Evolutionary conservation across 73 alveolate species (phyloP).

Genomic region (Paramecium octaurelia): DNA sequence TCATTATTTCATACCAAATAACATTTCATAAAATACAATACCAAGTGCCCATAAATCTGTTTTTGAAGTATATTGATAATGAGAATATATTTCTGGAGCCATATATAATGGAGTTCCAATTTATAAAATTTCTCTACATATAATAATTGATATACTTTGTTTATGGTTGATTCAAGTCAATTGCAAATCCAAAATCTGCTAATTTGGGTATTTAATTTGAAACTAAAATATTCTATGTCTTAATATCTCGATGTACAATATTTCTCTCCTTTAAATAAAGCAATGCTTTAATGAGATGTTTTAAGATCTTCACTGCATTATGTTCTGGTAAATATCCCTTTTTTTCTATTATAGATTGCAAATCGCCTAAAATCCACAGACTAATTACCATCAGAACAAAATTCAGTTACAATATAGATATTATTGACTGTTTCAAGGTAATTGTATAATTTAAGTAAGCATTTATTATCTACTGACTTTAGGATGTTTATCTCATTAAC

Average conservation of each 20-base stretch:
- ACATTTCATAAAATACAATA: slow-evolving; percentile 32
- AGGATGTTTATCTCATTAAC: slow-evolving; percentile 11
- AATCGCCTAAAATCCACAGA: background rate
- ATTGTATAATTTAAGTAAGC: background rate
- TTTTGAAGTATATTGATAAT: slow-evolving; percentile 18
- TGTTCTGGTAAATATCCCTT: slow-evolving; percentile 32
- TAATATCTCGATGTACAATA: slow-evolving; percentile 67
- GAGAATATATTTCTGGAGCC: slow-evolving; percentile 58
- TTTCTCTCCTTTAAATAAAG: slow-evolving; percentile 1
- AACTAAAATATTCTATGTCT: slow-evolving; percentile 64
- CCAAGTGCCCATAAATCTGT: slow-evolving; percentile 61
- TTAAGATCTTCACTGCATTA: slow-evolving; percentile 49
- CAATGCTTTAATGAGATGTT: slow-evolving; percentile 53
- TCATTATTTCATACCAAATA: background rate
- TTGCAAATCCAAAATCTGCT: slow-evolving; percentile 68
- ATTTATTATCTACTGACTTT: background rate
- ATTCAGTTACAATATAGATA: slow-evolving; percentile 25
- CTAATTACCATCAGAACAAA: slow-evolving; percentile 28
- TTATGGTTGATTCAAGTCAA: background rate
- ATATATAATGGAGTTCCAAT: slow-evolving; percentile 58
- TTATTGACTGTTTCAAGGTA: background rate
- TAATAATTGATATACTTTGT: background rate
- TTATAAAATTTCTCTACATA: slow-evolving; percentile 13
- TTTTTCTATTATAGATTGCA: background rate
- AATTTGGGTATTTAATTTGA: slow-evolving; percentile 63